Base-by-base conservation (phyloP, 2,329 filamentous ascomycete species). In the Pestalotiopsis sp. region DNA sequence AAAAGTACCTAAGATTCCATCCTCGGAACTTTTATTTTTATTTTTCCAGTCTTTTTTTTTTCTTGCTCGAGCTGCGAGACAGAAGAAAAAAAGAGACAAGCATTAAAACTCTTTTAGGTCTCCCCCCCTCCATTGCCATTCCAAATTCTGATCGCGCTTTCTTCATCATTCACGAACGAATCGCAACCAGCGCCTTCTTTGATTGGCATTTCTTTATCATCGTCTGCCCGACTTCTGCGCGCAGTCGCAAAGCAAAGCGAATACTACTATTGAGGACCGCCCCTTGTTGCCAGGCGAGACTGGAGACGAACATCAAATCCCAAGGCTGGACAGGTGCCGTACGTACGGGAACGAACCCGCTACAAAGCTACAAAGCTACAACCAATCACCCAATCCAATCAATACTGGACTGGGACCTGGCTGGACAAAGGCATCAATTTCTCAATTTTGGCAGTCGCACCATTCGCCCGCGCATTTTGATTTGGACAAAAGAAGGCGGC, bases 11-110 rank as follows among this genome's bases (percentile, higher is more conserved):
- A 62, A 62, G 25, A 9, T 62, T 62, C n/a, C 20, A 14, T 38
- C 25, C 17, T 40, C 59, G 59, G 59, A 62, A 40, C 59, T 62
- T 62, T 62, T 62, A 36, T 36, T 62, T 62, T 59, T 59, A 59
- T 38, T 62, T 61, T 62, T 62, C 31, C 59, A 36, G 31, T 11
- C 27, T 60, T 36, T 60, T 52, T 52, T 52, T 52, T 52, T n/a
- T 17, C 45, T 52, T 36, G 31, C 31, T 36, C 7, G 45, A 52
- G 31, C 59, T 62, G 31, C 59, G n/a, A 62, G 59, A 62, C 23
- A 36, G 36, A 62, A 62, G 31, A 11, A 40, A 36, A 36, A 62
- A 62, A 36, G 11, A 20, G 27, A 62, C 59, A 36, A 38, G 45
- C 45, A 52, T 52, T 52, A 52, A 52, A 52, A 52, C 45, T 52